Percentiles rank a stretch among this genome's conserved stretches.
Conservation (phyloP, 1,139 yeast species). For the Suhomyces panamericanus region DNA sequence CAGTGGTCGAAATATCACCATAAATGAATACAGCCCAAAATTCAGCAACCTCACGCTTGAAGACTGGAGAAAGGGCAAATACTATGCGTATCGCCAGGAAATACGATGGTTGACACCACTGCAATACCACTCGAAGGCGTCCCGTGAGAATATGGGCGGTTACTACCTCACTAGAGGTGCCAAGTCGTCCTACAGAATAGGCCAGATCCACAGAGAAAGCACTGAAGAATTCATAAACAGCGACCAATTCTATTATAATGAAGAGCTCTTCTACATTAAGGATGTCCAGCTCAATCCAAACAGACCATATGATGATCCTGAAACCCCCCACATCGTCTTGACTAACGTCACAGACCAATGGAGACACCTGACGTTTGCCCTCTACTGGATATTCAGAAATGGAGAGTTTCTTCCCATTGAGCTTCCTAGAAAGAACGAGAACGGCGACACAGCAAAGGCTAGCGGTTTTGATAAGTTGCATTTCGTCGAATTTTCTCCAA, state of each 20-base stretch:
- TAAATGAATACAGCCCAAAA: constrained; percentile 31
- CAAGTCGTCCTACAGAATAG: constrained; percentile 20
- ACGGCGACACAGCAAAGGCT: constrained; percentile 11
- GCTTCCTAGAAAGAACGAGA: constrained; percentile 11
- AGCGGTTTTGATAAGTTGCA: constrained; percentile 33
- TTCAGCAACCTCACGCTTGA: constrained; percentile 34
- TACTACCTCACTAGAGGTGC: constrained; percentile 29
- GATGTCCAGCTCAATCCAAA: constrained; percentile 38
- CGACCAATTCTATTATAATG: constrained; percentile 33
- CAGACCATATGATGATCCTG: constrained; percentile 27
- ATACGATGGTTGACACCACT: constrained; percentile 32
- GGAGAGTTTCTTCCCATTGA: constrained; percentile 44
- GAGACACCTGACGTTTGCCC: constrained; percentile 73
- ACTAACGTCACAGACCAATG: constrained; percentile 45
- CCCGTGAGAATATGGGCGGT: constrained; percentile 24
- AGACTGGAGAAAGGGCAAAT: constrained; percentile 26
- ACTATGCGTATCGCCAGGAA: constrained; percentile 19
- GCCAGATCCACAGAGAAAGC: constrained; percentile 24
- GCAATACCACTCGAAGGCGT: constrained; percentile 31
- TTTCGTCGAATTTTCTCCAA: constrained; percentile 76
- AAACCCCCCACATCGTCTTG: constrained; percentile 34
- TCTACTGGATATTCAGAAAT: constrained; percentile 56
- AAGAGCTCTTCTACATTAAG: constrained; percentile 33
- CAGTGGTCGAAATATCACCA: constrained; percentile 33
- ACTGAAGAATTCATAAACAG: constrained; percentile 22